Evolutionary conservation across 352 stramenopile species (phyloP), one percentile per base, ranked within the genome.

Genomic region (Pythium scleroteichum): DNA sequence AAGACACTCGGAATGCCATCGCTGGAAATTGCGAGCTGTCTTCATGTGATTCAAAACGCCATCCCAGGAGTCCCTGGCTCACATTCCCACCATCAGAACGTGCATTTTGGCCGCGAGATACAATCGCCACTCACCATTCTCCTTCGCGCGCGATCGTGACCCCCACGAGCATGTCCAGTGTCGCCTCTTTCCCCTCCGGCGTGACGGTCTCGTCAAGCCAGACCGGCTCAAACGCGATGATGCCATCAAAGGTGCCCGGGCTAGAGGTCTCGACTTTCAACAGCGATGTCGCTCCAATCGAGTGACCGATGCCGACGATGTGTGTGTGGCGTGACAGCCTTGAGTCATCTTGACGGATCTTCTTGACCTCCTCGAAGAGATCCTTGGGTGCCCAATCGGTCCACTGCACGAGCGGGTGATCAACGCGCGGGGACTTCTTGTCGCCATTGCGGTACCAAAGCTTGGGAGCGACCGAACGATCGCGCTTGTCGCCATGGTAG

Each of bases 401-500:
- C 62, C 55, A 68, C 14, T 57, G 23, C 19, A 22, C 4, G 29
- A 63, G 55, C 12, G 68, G 66, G 33, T 83, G 74, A 3, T 66
- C 48, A 13, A 78, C 71, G 12, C 66, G 62, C 26, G 63, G 63
- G 22, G 42, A 47, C 16, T 44, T 35, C 27, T 62, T 55, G 39
- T 62, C 53, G 20, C 58, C 57, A 22, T 71, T 56, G n/a, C 19
- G 38, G 23, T 47, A 62, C 3, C 68, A 65, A 16, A 80, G 42
- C 33, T 58, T 57, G 13, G 50, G 52, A 3, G 47, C 14, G 51
- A 64, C n/a, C 9, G 7, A 39, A 55, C 74, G 54, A 44, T 79
- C 71, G n/a, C 69, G 62, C 10, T 70, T 72, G 27, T 55, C 55
- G 26, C 74, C 71, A 46, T 80, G 74, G 52, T 71, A 80, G 1